Evolutionary conservation across 2,329 filamentous ascomycete species (phyloP), one percentile per base, ranked within the genome.

Genomic region (Phaeosphaeria sp.): DNA sequence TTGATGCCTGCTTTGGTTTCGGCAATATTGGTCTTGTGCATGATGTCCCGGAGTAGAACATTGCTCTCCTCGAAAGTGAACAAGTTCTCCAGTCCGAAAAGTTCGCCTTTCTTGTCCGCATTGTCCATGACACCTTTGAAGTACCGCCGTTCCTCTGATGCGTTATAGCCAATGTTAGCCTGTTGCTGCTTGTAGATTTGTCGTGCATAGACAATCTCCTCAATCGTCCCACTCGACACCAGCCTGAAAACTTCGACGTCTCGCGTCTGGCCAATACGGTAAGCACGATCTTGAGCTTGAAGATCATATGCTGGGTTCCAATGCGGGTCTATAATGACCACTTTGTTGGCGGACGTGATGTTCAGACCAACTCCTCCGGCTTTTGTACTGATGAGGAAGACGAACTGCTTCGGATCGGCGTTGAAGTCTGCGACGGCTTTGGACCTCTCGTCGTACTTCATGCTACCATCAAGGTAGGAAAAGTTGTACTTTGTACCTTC

Each of bases 161-260:
- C 95, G 33, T 89, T 96, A 77, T 99, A 98, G 0, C 92, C 95
- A 57, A 99, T 98, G 71, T 97, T 98, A 23, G 95, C 94, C 79
- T 98, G 95, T 71, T 99, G 95, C 73, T 99, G 95, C 77, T 99
- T 99, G 83, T 99, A 99, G 41, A 99, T 95, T 71, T 99, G 95
- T 6, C 95, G 86, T 0, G 94, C 95, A 69, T 99, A 99, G 7
- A 98, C 92, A 53, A 97, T 95, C 76, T 99, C 95, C 73, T 99
- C 95, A 17, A 99, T 92, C 0, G 95, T 98, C 0, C 95, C 95
- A 1, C 91, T 88, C 1, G 91, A 94, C 18, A 99, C 88, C 1
- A 99, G 85, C 3, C 95, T 89, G 74, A 97, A 98, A 1, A 98
- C 94, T 73, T 99, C 95, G 0, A 99, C 95, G 71, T 98, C 92